Evolutionary conservation across 345 rosid genomes (phyloP).

Genomic region (Carallia brachiata): DNA sequence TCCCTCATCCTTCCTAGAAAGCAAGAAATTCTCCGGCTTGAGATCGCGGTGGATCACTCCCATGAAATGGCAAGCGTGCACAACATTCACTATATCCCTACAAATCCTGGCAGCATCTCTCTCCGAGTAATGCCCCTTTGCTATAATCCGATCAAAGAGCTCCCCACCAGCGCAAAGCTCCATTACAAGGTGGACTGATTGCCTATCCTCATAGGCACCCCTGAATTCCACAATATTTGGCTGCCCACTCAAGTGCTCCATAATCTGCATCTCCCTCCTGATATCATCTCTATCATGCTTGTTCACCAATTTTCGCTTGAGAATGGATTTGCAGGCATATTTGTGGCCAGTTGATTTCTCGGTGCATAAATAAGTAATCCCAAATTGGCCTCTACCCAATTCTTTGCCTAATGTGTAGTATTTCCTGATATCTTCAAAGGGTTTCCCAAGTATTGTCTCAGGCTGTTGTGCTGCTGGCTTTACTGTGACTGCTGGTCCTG

Average conservation of each 20-base stretch:
- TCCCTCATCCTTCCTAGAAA: conserved; percentile 54
- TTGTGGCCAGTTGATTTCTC: conserved; percentile 66
- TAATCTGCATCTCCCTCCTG: conserved; percentile 70
- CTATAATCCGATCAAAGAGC: conserved; percentile 78
- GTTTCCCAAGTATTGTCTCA: conserved; percentile 60
- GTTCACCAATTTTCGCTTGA: conserved; percentile 63
- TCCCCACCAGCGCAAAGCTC: conserved; percentile 92
- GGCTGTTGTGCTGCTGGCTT: conserved; percentile 20
- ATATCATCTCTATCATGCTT: conserved; percentile 67
- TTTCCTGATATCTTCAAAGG: conserved; percentile 62
- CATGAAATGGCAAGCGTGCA: conserved; percentile 82
- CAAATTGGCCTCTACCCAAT: conserved; percentile 84
- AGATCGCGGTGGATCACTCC: conserved; percentile 88
- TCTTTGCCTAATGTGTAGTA: conserved; percentile 58
- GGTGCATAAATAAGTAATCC: conserved; percentile 67
- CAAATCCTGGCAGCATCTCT: conserved; percentile 68
- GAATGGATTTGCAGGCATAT: conserved; percentile 79
- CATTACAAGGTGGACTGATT: conserved; percentile 82
- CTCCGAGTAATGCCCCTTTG: conserved; percentile 72
- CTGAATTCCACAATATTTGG: conserved; percentile 73
- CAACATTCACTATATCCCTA: conserved; percentile 65
- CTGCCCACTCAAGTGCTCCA: conserved; percentile 86
- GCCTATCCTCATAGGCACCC: conserved; percentile 77
- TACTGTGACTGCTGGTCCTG: conserved; percentile 9
- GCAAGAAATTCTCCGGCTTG: conserved; percentile 89